phyloP scores from a whole-genome alignment of 179 eudicot genomes.

The Silene noctiflora region DNA sequence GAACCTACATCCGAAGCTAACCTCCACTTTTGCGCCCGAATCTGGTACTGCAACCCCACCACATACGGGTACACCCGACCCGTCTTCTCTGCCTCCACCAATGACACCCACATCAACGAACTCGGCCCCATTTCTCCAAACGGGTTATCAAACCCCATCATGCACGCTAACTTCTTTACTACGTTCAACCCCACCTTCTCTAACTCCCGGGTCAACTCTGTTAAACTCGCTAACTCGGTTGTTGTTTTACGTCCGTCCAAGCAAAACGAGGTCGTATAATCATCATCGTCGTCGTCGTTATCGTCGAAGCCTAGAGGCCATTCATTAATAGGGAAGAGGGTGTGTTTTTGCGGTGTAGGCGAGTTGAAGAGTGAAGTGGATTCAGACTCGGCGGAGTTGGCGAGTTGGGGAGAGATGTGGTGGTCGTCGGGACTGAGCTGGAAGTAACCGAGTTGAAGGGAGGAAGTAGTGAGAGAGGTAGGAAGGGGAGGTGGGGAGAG shows the following conservation, averaged over 20 bases:
- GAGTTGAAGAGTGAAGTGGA: slow-evolving; percentile 49
- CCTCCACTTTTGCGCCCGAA: slow-evolving; percentile 34
- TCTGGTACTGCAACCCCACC: slow-evolving; percentile 65
- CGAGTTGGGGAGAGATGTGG: slow-evolving; percentile 45
- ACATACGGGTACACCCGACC: slow-evolving; percentile 70
- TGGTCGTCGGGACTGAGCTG: slow-evolving; percentile 44
- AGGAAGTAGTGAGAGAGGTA: slow-evolving; percentile 22
- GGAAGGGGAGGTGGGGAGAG: slow-evolving; percentile 38
- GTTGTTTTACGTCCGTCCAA: background rate
- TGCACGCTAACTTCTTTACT: slow-evolving; percentile 42
- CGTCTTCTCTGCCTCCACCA: slow-evolving; percentile 34
- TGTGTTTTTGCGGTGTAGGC: slow-evolving; percentile 31
- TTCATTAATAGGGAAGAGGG: slow-evolving; percentile 36
- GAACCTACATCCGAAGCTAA: slow-evolving; percentile 43
- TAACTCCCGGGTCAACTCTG: slow-evolving; percentile 53
- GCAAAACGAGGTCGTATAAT: slow-evolving; percentile 40
- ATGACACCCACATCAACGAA: slow-evolving; percentile 59
- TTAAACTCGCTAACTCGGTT: slow-evolving; percentile 28
- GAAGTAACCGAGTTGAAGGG: slow-evolving; percentile 57
- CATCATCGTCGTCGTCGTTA: slow-evolving; percentile 27
- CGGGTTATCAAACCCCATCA: slow-evolving; percentile 51
- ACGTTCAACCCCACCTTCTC: slow-evolving; percentile 57
- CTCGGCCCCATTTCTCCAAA: slow-evolving; percentile 23
- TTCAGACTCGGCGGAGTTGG: slow-evolving; percentile 53
- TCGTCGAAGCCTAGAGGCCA: slow-evolving; percentile 66